Conservation (phyloP, 75 land plant species). For the Pinus taeda region DNA sequence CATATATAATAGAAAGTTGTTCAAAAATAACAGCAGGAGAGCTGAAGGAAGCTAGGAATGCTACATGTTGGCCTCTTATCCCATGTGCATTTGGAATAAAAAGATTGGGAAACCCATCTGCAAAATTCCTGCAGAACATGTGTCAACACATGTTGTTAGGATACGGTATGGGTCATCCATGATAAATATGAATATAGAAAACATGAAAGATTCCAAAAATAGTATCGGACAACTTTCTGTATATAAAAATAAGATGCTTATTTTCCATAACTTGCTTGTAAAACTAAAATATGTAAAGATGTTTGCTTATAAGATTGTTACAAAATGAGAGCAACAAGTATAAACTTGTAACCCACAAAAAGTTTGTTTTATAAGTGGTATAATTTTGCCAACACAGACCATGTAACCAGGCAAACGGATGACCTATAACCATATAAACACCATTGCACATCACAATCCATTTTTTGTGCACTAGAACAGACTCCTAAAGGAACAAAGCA, state of each 20-base stretch:
- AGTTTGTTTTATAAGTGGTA: neutral
- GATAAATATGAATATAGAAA: neutral
- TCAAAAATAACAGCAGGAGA: slow-evolving; percentile 84
- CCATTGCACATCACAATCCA: neutral
- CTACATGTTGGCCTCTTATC: slow-evolving; percentile 82
- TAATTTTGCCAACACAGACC: neutral
- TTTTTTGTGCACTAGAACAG: neutral
- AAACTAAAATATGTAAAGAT: neutral
- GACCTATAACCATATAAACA: neutral
- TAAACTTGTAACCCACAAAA: neutral
- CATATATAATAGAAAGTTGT: slow-evolving; percentile 79
- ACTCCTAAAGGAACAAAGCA: neutral
- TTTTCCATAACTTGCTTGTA: neutral
- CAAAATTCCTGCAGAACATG: slow-evolving; percentile 53
- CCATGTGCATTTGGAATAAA: slow-evolving; percentile 77
- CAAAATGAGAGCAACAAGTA: neutral
- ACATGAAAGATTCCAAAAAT: neutral
- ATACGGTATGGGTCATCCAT: neutral
- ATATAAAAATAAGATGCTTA: neutral
- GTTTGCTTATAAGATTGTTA: neutral
- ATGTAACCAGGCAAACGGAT: neutral
- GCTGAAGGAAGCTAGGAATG: slow-evolving; percentile 88
- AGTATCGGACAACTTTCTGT: neutral
- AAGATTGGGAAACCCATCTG: slow-evolving; percentile 85
- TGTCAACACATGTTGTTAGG: neutral